These are phyloP conservation scores for Lactarius evosmus DNA, from an alignment of 768 basidiomycete genomes.

Conservation along the genomic window DNA sequence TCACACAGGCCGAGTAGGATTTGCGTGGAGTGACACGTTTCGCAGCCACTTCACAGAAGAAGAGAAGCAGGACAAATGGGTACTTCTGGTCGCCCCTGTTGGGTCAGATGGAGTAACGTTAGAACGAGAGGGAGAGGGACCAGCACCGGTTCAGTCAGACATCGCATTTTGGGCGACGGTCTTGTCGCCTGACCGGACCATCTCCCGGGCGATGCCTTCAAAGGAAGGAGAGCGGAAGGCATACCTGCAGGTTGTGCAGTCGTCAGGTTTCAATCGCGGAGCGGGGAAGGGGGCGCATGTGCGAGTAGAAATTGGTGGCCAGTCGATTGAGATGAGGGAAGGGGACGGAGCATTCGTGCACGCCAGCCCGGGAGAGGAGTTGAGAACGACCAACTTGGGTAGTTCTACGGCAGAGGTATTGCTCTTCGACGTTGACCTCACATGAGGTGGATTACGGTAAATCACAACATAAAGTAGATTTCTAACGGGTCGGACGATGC, in stretches of 20 bases:
- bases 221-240: slow-evolving; percentile 47
- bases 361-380: slow-evolving; percentile 43
- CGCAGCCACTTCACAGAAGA: slow-evolving; percentile 58
- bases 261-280: slow-evolving; percentile 69
- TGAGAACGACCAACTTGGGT: slow-evolving; percentile 61
- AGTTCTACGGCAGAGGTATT: slow-evolving; percentile 67
- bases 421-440: slow-evolving; percentile 67
- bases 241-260: slow-evolving; percentile 86
- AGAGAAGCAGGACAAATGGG: slow-evolving; percentile 42
- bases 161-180: slow-evolving; percentile 74
- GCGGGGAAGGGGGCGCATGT: slow-evolving; percentile 56
- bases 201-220: slow-evolving; percentile 49
- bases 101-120: slow-evolving; percentile 50
- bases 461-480: too few species aligned
- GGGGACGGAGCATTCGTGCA: slow-evolving; percentile 84
- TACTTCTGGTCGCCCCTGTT: slow-evolving; percentile 68
- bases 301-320: slow-evolving; percentile 44
- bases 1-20: not conserved
- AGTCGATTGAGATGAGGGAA: slow-evolving; percentile 61
- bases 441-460: too few species aligned
- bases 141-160: slow-evolving; percentile 74
- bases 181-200: slow-evolving; percentile 51
- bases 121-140: slow-evolving; percentile 66
- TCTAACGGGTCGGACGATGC: not conserved
- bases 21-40: slow-evolving; percentile 4